A percentile compares a stretch with the other conserved stretches of the same genome.
Conservation (phyloP, 805 yeast genomes). For the Huiozyma sinensis region DNA sequence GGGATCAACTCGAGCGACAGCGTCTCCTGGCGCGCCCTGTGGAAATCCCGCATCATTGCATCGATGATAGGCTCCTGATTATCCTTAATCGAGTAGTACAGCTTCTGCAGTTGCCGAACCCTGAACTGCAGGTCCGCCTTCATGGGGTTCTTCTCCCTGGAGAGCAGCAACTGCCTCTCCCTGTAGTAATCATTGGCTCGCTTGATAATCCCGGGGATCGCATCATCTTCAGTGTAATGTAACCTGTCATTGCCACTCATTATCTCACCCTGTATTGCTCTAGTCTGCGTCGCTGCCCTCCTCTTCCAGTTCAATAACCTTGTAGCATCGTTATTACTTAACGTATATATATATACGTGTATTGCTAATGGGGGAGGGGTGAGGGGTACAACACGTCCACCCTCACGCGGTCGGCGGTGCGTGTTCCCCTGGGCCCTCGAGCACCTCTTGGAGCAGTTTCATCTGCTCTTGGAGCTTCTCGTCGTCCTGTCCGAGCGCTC, state of each 20-base stretch:
- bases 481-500: conserved; percentile 26
- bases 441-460: conserved; percentile 7
- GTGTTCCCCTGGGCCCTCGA: not conserved
- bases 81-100: conserved; percentile 55
- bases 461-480: conserved; percentile 24
- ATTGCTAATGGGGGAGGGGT: not conserved
- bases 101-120: conserved; percentile 50
- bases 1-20: conserved; percentile 45
- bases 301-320: too few species aligned
- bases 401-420: not conserved
- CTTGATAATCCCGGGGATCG: conserved; percentile 5
- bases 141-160: conserved; percentile 8
- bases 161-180: conserved; percentile 11
- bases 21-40: conserved; percentile 55
- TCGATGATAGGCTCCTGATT: conserved; percentile 41
- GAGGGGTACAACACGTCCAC: not conserved
- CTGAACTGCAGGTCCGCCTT: conserved; percentile 31
- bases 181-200: conserved; percentile 9
- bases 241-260: not conserved
- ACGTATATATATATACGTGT: too few species aligned
- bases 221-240: not conserved
- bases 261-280: conserved; percentile 18
- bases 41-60: conserved; percentile 58
- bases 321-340: too few species aligned
- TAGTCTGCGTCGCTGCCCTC: conserved; percentile 3